A percentile compares a stretch with the other conserved stretches of the same genome.
These are phyloP conservation scores for Aureobasidium sp. DNA, from an alignment of 2,329 filamentous ascomycete species.

Conservation along the genomic window DNA sequence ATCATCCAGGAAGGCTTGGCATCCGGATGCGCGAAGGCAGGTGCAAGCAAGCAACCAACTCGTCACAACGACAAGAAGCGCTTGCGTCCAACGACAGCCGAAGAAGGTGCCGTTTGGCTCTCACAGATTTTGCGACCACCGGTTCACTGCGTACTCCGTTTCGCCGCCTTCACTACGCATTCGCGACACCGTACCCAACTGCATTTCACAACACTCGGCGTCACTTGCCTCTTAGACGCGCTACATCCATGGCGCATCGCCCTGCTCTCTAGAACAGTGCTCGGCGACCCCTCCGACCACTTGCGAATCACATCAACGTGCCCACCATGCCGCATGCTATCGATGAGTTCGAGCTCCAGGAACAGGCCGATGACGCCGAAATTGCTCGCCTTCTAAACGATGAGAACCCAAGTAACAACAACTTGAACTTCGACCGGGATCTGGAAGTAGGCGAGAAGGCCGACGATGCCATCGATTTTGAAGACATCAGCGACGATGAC, in stretches of 20 bases:
- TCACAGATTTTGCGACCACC: not conserved
- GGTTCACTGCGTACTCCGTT: not conserved
- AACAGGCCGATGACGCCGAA: slow-evolving; percentile 21
- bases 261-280: not conserved
- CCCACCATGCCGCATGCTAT: slow-evolving; percentile 31
- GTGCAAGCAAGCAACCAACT: not conserved
- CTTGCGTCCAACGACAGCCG: not conserved
- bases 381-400: slow-evolving; percentile 23
- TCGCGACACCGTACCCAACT: not conserved
- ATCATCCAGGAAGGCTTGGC: not conserved
- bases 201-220: not conserved
- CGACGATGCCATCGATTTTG: slow-evolving; percentile 83
- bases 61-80: not conserved
- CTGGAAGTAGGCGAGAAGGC: slow-evolving; percentile 63
- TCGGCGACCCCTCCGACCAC: not conserved
- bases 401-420: slow-evolving; percentile 18
- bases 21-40: not conserved
- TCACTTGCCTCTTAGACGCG: not conserved
- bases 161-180: not conserved
- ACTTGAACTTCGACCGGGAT: slow-evolving; percentile 22
- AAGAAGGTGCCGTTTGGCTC: not conserved
- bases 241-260: slow-evolving; percentile 1
- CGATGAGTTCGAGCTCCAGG: slow-evolving; percentile 16
- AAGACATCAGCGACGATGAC: slow-evolving; percentile 87
- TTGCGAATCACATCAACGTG: not conserved